These are phyloP conservation scores for Boletus huronensis DNA, from an alignment of 768 basidiomycete genomes.

Conservation along the genomic window DNA sequence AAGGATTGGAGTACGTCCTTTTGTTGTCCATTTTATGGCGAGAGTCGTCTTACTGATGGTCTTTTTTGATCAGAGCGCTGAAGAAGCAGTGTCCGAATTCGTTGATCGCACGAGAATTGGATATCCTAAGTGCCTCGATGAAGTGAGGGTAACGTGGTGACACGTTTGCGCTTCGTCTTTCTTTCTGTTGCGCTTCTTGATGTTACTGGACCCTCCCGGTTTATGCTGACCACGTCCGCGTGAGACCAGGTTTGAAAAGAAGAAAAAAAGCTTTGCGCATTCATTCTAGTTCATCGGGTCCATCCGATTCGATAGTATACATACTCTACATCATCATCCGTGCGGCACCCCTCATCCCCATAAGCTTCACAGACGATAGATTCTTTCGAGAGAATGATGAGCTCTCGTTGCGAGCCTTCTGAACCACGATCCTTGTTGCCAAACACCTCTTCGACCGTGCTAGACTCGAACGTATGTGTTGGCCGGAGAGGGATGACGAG, in stretches of 20 bases:
- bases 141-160: conserved; percentile 40
- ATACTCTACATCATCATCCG: conserved; percentile 59
- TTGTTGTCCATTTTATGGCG: too few relatives aligned
- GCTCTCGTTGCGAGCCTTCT: conserved; percentile 17
- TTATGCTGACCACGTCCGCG: not conserved
- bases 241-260: not conserved
- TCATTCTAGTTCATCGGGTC: conserved; percentile 25
- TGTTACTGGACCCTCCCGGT: too few relatives aligned
- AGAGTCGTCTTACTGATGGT: not conserved
- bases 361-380: conserved; percentile 51
- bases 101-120: conserved; percentile 74
- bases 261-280: not conserved
- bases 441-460: conserved; percentile 57
- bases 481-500: conserved; percentile 73
- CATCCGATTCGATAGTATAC: conserved; percentile 72
- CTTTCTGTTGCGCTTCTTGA: not conserved
- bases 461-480: conserved; percentile 59
- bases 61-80: conserved; percentile 50
- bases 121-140: conserved; percentile 61
- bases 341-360: conserved; percentile 27
- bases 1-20: conserved; percentile 72
- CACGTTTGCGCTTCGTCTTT: not conserved
- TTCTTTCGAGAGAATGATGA: conserved; percentile 55
- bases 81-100: conserved; percentile 75
- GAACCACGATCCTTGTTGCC: conserved; percentile 1